Conservation (phyloP, 108 stramenopile genomes). For the Bacterosira constricta region DNA sequence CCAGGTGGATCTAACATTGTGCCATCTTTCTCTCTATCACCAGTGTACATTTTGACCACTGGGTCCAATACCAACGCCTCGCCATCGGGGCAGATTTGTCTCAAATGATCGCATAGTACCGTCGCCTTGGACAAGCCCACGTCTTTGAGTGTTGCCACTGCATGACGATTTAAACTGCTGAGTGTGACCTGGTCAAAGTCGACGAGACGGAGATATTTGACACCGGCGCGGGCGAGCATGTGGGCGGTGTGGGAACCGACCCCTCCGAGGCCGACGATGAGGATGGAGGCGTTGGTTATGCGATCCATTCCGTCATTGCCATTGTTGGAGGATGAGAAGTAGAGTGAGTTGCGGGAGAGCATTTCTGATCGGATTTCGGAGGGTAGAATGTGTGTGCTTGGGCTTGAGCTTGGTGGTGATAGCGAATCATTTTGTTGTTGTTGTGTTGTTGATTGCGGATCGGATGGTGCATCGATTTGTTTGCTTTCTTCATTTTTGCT, state of each 20-base stretch:
- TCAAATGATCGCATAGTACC: slow-evolving; percentile 64
- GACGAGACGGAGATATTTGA: slow-evolving; percentile 86
- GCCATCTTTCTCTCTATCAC: slow-evolving; percentile 57
- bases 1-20: slow-evolving; percentile 51
- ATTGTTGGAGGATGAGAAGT: slow-evolving; percentile 54
- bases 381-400: slow-evolving; percentile 15
- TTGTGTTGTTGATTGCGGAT: neutral
- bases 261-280: slow-evolving; percentile 97
- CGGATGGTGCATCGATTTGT: no score
- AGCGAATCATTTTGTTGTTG: neutral
- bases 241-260: slow-evolving; percentile 94
- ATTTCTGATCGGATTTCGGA: slow-evolving; percentile 88
- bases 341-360: slow-evolving; percentile 90
- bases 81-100: slow-evolving; percentile 67
- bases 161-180: slow-evolving; percentile 97
- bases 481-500: slow-evolving; percentile 5
- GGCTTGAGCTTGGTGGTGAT: neutral
- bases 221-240: slow-evolving; percentile 95
- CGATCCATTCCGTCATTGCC: slow-evolving; percentile 40
- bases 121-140: slow-evolving; percentile 92
- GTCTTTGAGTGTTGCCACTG: slow-evolving; percentile 92
- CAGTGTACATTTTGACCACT: slow-evolving; percentile 76
- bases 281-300: slow-evolving; percentile 51
- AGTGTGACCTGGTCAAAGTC: slow-evolving; percentile 99
- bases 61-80: slow-evolving; percentile 54